Percentiles rank a stretch among this genome's conserved stretches.
phyloP scores from a whole-genome alignment of 2,329 filamentous ascomycete genomes.

The Penicillium vulpinum region DNA sequence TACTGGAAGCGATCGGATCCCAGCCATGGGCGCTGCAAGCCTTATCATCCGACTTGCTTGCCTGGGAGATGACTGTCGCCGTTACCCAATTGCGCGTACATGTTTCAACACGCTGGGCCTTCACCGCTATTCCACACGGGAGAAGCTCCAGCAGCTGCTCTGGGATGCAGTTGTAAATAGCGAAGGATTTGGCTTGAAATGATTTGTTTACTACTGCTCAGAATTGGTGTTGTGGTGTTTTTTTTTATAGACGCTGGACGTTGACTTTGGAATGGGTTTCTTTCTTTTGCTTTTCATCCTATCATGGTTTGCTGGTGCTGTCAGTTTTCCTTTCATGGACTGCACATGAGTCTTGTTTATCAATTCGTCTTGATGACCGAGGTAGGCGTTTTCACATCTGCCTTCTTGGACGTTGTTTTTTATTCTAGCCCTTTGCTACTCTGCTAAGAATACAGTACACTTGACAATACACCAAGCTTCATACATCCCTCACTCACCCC shows the following conservation, averaged over 20 bases:
- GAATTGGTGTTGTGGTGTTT: slow-evolving; percentile 1
- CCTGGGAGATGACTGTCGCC: slow-evolving; percentile 69
- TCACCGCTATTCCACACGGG: slow-evolving; percentile 67
- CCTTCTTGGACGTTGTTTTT: not conserved
- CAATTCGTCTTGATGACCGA: not conserved
- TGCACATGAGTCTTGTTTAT: not conserved
- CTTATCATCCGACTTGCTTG: slow-evolving; percentile 74
- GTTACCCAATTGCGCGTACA: slow-evolving; percentile 83
- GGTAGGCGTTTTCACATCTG: not conserved
- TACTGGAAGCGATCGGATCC: slow-evolving; percentile 86
- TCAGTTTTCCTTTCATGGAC: not conserved
- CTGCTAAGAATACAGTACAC: not conserved
- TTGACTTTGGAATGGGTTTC: not conserved
- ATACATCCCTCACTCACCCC: too few relatives aligned
- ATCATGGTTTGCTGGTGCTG: not conserved
- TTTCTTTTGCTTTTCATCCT: not conserved
- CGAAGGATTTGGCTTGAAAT: slow-evolving; percentile 85
- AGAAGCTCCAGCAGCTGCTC: slow-evolving; percentile 68
- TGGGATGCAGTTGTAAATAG: slow-evolving; percentile 88
- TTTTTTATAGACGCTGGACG: slow-evolving; percentile 13
- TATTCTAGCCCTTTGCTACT: not conserved
- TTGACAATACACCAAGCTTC: not conserved
- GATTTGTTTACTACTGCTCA: not conserved
- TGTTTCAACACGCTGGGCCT: slow-evolving; percentile 86
- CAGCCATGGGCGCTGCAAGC: slow-evolving; percentile 80